Conservation (phyloP, 129 eudicot genomes). For the Glebionis coronaria region DNA sequence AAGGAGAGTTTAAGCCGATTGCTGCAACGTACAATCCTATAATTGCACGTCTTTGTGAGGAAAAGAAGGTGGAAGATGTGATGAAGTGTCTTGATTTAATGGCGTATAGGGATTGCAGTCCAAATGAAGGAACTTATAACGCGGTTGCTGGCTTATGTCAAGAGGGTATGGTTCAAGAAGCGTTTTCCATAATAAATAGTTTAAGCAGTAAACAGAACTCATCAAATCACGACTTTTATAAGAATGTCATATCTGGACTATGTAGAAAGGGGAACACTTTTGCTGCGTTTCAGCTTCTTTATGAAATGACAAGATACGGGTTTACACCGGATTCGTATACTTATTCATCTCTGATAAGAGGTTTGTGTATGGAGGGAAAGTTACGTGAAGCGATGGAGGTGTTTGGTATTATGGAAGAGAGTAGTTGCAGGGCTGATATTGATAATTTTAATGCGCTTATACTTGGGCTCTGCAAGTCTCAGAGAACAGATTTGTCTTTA, state of each 20-base stretch:
- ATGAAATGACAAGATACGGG: constrained; percentile 63
- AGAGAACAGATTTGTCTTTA: constrained; percentile 62
- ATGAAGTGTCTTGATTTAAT: constrained; percentile 67
- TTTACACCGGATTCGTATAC: constrained; percentile 65
- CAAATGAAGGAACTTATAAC: constrained; percentile 72
- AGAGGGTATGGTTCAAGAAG: constrained; percentile 69
- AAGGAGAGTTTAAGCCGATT: constrained; percentile 51
- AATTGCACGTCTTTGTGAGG: constrained; percentile 54
- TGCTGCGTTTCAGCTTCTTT: constrained; percentile 74
- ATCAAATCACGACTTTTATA: constrained; percentile 51
- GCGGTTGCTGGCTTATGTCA: constrained; percentile 66
- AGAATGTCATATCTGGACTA: constrained; percentile 50
- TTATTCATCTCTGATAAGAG: constrained; percentile 69
- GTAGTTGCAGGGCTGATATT: constrained; percentile 55
- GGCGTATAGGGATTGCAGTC: constrained; percentile 47
- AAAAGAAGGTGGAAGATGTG: constrained; percentile 67
- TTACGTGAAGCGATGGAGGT: constrained; percentile 57
- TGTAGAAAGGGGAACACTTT: constrained; percentile 80
- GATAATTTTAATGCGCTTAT: constrained; percentile 71
- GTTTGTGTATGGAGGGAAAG: constrained; percentile 82
- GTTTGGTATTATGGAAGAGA: constrained; percentile 53
- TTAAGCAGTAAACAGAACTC: constrained; percentile 50
- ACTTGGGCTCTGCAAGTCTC: constrained; percentile 70
- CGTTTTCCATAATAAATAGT: constrained; percentile 61
- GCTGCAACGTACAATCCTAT: constrained; percentile 79